These are phyloP conservation scores for Naganishia kalamii DNA, from an alignment of 768 basidiomycete species.

Conservation along the genomic window DNA sequence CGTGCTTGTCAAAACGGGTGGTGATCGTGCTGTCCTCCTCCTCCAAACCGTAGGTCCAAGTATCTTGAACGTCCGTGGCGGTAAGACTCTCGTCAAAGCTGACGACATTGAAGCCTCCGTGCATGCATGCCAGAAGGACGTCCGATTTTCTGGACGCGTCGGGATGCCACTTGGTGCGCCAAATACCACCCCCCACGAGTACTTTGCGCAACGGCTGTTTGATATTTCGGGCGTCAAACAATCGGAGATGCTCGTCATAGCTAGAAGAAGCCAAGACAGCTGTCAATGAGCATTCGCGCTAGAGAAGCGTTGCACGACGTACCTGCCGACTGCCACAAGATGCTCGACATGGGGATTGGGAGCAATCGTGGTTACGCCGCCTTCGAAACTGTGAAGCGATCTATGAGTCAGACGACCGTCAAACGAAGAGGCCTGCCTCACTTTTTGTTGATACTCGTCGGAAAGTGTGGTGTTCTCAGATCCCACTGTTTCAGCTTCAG, in stretches of 20 bases:
- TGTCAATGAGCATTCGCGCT: background rate
- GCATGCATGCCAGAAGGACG: slow-evolving; percentile 93
- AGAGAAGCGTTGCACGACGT: slow-evolving; percentile 24
- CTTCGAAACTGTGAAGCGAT: slow-evolving; percentile 62
- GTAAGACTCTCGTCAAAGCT: slow-evolving; percentile 46
- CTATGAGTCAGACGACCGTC: background rate
- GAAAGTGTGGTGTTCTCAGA: slow-evolving; percentile 59
- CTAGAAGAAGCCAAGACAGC: slow-evolving; percentile 48
- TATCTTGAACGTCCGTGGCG: background rate
- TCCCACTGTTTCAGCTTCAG: slow-evolving; percentile 88
- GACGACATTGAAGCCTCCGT: slow-evolving; percentile 87
- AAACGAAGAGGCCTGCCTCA: slow-evolving; percentile 35
- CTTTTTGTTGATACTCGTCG: slow-evolving; percentile 70
- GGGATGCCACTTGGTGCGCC: slow-evolving; percentile 97
- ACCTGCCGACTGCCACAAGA: slow-evolving; percentile 87
- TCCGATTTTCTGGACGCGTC: slow-evolving; percentile 59
- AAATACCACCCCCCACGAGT: slow-evolving; percentile 82
- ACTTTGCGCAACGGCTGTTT: slow-evolving; percentile 55
- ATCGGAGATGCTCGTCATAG: slow-evolving; percentile 70
- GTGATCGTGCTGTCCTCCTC: slow-evolving; percentile 47
- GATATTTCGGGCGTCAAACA: slow-evolving; percentile 76
- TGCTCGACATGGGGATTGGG: slow-evolving; percentile 72
- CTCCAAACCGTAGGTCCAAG: background rate
- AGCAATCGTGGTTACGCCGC: slow-evolving; percentile 86
- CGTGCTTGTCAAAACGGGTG: slow-evolving; percentile 66